Percentiles rank a stretch among this genome's conserved stretches.
Conservation (phyloP, 2,329 filamentous ascomycete genomes). For the Moelleriella libera region DNA sequence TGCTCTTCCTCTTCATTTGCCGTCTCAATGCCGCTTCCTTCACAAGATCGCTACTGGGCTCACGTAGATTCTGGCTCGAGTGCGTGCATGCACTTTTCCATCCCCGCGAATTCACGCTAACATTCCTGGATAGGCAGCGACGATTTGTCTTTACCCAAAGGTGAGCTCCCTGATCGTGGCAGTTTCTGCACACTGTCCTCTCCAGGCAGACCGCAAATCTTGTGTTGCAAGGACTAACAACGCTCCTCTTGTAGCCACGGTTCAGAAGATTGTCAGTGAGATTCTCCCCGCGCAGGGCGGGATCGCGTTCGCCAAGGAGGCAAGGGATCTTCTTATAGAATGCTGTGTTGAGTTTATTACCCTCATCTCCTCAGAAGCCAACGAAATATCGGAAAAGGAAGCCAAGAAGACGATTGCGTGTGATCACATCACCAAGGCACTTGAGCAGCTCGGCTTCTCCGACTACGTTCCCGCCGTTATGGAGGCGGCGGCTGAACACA, state of each 20-base stretch:
- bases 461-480: slow-evolving; percentile 84
- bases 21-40: slow-evolving; percentile 1
- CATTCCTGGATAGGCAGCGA: slow-evolving; percentile 35
- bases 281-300: slow-evolving; percentile 67
- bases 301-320: slow-evolving; percentile 86
- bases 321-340: slow-evolving; percentile 88
- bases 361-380: slow-evolving; percentile 93
- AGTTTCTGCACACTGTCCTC: not conserved
- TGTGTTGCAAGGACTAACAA: slow-evolving; percentile 10
- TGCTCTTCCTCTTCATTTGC: not conserved
- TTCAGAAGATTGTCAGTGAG: slow-evolving; percentile 84
- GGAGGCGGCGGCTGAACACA: slow-evolving; percentile 80
- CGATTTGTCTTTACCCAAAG: slow-evolving; percentile 50
- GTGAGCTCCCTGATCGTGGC: slow-evolving; percentile 20
- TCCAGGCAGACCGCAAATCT: not conserved
- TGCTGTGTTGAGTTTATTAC: slow-evolving; percentile 99
- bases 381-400: slow-evolving; percentile 97
- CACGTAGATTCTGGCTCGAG: slow-evolving; percentile 8
- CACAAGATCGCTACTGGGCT: slow-evolving; percentile 15
- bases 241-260: slow-evolving; percentile 34
- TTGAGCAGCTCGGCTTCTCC: slow-evolving; percentile 82
- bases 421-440: slow-evolving; percentile 90
- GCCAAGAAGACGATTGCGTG: slow-evolving; percentile 98
- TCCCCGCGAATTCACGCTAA: slow-evolving; percentile 14
- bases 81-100: not conserved